Evolutionary conservation across 345 rosid species (phyloP).

Genomic region (Eucalyptus pauciflora): DNA sequence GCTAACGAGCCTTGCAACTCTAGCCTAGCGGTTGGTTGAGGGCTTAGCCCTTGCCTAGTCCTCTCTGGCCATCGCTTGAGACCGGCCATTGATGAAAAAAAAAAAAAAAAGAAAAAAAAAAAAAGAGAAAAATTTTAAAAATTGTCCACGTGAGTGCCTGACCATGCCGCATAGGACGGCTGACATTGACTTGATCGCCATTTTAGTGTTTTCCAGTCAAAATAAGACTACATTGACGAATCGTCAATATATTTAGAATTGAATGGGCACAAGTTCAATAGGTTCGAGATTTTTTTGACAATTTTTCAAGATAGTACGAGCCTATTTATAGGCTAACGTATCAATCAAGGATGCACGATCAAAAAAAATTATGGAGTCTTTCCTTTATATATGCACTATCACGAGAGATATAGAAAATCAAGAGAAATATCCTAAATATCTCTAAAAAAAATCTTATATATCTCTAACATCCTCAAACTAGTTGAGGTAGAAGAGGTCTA

Average conservation of each 20-base stretch:
- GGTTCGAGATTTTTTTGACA: too few species aligned
- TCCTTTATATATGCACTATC: background rate
- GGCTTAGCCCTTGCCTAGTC: too few species aligned
- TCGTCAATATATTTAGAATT: too few species aligned
- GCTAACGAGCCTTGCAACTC: background rate
- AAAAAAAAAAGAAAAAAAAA: too few species aligned
- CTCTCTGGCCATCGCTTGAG: too few species aligned
- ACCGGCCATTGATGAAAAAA: background rate
- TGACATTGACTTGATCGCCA: too few species aligned
- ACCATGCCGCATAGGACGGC: background rate
- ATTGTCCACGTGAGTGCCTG: background rate
- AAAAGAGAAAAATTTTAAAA: too few species aligned
- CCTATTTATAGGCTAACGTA: background rate
- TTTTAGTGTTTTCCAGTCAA: too few species aligned
- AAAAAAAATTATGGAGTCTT: background rate
- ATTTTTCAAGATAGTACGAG: too few species aligned
- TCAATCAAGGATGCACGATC: background rate
- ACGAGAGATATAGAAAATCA: background rate
- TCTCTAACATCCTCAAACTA: background rate
- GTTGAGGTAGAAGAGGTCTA: background rate
- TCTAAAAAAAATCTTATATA: background rate
- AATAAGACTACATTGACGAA: background rate
- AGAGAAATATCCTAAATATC: background rate
- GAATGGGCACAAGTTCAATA: background rate
- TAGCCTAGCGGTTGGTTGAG: too few species aligned